These are phyloP conservation scores for Brassica incana DNA, from an alignment of 345 rosid species.

Conservation along the genomic window DNA sequence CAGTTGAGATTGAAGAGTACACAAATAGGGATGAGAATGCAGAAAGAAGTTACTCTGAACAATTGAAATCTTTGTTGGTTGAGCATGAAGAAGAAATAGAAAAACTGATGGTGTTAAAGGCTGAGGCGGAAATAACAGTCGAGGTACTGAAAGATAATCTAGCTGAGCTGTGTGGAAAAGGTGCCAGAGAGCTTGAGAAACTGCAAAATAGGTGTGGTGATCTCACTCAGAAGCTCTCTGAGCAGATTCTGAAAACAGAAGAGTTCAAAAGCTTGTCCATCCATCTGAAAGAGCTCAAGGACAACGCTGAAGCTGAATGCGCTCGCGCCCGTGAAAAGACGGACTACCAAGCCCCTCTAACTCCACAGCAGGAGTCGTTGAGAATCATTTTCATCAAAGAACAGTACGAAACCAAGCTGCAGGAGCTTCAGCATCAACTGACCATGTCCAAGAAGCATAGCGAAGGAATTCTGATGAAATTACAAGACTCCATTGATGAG, in stretches of 20 bases:
- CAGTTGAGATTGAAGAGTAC: slow-evolving; percentile 49
- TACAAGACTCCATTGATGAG: slow-evolving; percentile 90
- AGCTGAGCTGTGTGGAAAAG: slow-evolving; percentile 50
- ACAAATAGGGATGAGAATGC: slow-evolving; percentile 40
- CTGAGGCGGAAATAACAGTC: slow-evolving; percentile 57
- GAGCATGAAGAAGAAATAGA: slow-evolving; percentile 58
- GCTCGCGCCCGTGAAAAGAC: slow-evolving; percentile 57
- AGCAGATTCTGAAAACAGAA: slow-evolving; percentile 81
- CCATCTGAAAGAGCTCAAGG: slow-evolving; percentile 89
- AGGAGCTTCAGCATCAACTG: slow-evolving; percentile 85
- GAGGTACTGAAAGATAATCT: slow-evolving; percentile 57
- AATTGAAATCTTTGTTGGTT: slow-evolving; percentile 49
- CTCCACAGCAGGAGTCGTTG: slow-evolving; percentile 82
- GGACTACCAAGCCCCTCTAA: slow-evolving; percentile 51
- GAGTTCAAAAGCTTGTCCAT: slow-evolving; percentile 77
- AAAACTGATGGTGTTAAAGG: slow-evolving; percentile 53
- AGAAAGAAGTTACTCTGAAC: slow-evolving; percentile 42
- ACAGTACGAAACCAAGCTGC: slow-evolving; percentile 81
- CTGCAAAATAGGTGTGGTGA: slow-evolving; percentile 57
- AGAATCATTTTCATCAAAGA: slow-evolving; percentile 96
- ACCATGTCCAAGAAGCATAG: slow-evolving; percentile 82
- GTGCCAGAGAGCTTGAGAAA: slow-evolving; percentile 45
- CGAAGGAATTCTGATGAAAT: slow-evolving; percentile 87
- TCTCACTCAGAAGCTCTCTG: slow-evolving; percentile 71
- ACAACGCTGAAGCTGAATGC: slow-evolving; percentile 75